Base-by-base conservation (phyloP, 306 rosid species). In the Casuarina equisetifolia region DNA sequence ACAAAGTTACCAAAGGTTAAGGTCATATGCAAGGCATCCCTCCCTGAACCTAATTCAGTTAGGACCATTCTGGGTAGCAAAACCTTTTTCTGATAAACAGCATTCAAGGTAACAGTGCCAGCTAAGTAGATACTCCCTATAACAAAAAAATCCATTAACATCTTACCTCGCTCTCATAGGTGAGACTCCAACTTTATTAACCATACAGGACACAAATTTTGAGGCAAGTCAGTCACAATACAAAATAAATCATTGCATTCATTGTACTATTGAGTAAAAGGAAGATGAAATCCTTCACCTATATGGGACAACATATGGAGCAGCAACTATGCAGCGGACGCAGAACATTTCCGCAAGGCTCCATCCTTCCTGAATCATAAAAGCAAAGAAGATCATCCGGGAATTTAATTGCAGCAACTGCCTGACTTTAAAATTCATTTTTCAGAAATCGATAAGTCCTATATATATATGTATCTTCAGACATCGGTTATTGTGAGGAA, bases 331-430 rank as follows among this genome's bases (percentile, higher is more conserved):
- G 82, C 97, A 92, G 6, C 84, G 91, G 76, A 92, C 83, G 73
- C 48, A 74, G 76, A 89, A 92, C 35, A 81, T 69, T 73, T 92
- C 97, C 0, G 96, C 96, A 70, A 92, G 89, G 86, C 91, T 90
- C 97, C 97, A 92, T 43, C 97, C 97, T 89, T 92, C 97, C 97
- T 92, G 83, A 78, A 80, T 40, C 83, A 85, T 83, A 78, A 89
- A 25, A 43, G 76, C 53, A 81, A 77, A 74, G 61, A 44, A 66
- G 52, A 39, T 39, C 66, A 38, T 69, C 80, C 53, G 62, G 73
- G 70, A n/a, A 25, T 58, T 67, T 75, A 78, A 77, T 58, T 58
- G 53, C 50, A 57, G 50, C 70, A 3, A 40, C 42, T 8, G 12
- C 42, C 16, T 25, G 49, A 25, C 32, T 69, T 69, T 4, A 4